Evolutionary conservation across 176 grass and related monocot species (phyloP), one percentile per base, ranked within the genome.

Genomic region (Themeda triandra): DNA sequence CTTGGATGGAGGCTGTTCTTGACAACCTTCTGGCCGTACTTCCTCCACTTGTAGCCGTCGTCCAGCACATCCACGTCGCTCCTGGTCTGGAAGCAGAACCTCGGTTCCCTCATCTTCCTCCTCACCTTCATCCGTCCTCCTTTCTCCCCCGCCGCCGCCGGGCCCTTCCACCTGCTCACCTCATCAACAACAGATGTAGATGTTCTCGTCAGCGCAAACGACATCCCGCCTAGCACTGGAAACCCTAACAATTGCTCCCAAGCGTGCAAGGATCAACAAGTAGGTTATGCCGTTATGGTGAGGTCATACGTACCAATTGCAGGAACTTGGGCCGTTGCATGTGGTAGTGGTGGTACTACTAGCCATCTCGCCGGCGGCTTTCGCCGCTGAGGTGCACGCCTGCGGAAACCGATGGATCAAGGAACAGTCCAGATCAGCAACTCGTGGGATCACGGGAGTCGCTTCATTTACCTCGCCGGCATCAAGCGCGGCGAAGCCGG

Each of bases 51-150:
- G 90, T 94, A 94, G n/a, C 92, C 92, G 51, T 94, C 92, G 73
- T 94, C 92, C 37, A 94, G 71, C 9, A 94, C 90, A 83, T 94
- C 90, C n/a, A 94, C 87, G 63, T 94, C 90, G 77, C 92, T 94
- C 83, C 92, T 94, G 41, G 92, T 94, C 72, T 94, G 92, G 87
- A 94, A 94, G 92, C 90, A 94, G 74, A 94, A 94, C 70, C 92
- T 91, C 29, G 92, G 92, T 64, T 94, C 92, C 51, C 92, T 92
- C 90, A 92, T 94, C 85, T 94, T 94, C 82, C 92, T 88, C 75
- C 92, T 88, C 63, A 81, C 87, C 79, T 94, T 94, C 87, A 92
- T 82, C 85, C 89, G 89, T 28, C 92, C 56, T 59, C 92, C 56
- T 59, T 59, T 59, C 8, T 92, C 90, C 82, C 86, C 92, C 32